Conservation (phyloP, 768 basidiomycete species). For the Suillus decipiens region DNA sequence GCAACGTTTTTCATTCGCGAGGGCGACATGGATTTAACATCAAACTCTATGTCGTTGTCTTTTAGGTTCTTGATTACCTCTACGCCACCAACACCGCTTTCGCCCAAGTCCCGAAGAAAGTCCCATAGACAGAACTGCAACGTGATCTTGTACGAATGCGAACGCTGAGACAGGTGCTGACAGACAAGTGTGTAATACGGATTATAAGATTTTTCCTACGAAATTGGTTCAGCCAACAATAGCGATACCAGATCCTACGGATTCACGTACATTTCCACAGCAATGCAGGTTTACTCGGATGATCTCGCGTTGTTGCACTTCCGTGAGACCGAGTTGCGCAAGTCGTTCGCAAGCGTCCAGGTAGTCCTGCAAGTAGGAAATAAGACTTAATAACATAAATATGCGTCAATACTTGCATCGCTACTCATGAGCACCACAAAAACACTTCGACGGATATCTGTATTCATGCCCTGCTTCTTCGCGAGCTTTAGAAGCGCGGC, state of each 20-base stretch:
- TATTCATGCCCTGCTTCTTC: constrained; percentile 97
- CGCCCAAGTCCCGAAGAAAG: constrained; percentile 89
- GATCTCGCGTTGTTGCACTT: constrained; percentile 92
- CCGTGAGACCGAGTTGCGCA: constrained; percentile 77
- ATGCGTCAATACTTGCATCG: constrained; percentile 58
- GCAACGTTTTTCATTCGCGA: constrained; percentile 73
- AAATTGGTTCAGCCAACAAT: constrained; percentile 4
- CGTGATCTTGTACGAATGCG: constrained; percentile 89
- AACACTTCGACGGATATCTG: constrained; percentile 87
- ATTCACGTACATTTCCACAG: constrained; percentile 76
- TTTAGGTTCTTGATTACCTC: constrained; percentile 66
- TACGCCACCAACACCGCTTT: constrained; percentile 76
- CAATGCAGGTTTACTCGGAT: constrained; percentile 92
- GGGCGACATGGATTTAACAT: constrained; percentile 55
- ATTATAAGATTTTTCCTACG: constrained; percentile 84
- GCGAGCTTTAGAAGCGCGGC: constrained; percentile 75
- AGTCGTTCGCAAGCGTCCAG: constrained; percentile 94
- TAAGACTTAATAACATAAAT: neutral
- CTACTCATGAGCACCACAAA: constrained; percentile 96
- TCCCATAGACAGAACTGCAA: constrained; percentile 97
- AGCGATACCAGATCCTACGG: neutral
- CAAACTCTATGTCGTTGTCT: constrained; percentile 47
- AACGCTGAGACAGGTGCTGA: constrained; percentile 74
- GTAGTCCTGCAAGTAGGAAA: constrained; percentile 68
- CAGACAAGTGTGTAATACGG: constrained; percentile 93